Base-by-base conservation (phyloP, 768 basidiomycete species). In the Suillus alpinus region DNA sequence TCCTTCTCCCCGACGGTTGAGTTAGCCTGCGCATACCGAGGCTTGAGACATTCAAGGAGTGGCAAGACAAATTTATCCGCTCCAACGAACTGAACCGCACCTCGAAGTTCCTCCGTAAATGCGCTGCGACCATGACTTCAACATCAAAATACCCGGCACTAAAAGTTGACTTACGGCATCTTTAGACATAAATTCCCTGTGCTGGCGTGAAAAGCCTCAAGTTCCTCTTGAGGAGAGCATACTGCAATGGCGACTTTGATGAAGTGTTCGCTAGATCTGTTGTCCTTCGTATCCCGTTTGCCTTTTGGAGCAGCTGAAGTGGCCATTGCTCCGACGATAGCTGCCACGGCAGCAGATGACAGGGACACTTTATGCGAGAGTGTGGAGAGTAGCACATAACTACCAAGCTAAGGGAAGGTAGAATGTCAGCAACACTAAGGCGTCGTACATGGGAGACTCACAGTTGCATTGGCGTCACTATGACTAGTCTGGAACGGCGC, bases 301-400 rank as follows among this genome's bases (percentile, higher is more conserved):
- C 68, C 69, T 40, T 66, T 67, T 2, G 37, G 41, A 12, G 72
- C 66, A 6, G 83, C 84, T 66, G 81, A 83, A 20, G 74, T 72
- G 4, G 82, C 68, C 75, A 93, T 85, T 2, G 81, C 69, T 36
- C 69, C 69, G 9, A 92, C 62, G 20, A 94, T 81, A 2, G 81
- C 78, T 59, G 82, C 83, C 59, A 93, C 62, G 0, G 89, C 91
- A 20, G 82, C 68, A 0, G 83, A 65, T 1, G 84, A 78, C 37
- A 95, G 67, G 13, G 79, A 77, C 56, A 83, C 83, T 73, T 86
- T 88, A 63, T 86, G 85, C 0, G 90, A 85, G 26, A 95, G 78
- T 0, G 86, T 79, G 1, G 87, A 83, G 0, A 95, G 76, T 9
- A 95, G 78, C 60, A 94, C 81, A 66, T 89, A 91, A 65, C 83